Percentiles rank a stretch among this genome's conserved stretches.
phyloP scores from a whole-genome alignment of 768 basidiomycete genomes.

The Dacryopinax spathularia region DNA sequence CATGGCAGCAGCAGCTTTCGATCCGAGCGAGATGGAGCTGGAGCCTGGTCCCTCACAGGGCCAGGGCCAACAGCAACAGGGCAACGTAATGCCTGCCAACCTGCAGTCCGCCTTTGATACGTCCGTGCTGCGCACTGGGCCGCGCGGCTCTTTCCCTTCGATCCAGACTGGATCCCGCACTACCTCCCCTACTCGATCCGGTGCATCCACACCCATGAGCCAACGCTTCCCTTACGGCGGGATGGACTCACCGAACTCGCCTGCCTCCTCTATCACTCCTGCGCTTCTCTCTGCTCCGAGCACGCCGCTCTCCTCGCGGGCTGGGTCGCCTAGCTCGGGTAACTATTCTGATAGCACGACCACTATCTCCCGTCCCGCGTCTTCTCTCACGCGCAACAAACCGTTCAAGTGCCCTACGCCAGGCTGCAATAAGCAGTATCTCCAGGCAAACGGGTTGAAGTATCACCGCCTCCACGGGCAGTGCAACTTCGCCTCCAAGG shows the following conservation, averaged over 20 bases:
- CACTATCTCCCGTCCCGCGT: slow-evolving; percentile 36
- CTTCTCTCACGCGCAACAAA: slow-evolving; percentile 59
- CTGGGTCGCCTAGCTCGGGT: slow-evolving; percentile 9
- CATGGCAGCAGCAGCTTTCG: slow-evolving; percentile 33
- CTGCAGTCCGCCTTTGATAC: neutral
- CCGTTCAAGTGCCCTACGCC: slow-evolving; percentile 87
- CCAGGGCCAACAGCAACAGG: neutral
- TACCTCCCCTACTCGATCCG: neutral
- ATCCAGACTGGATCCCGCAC: neutral
- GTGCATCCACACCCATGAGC: neutral
- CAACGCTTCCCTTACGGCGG: neutral
- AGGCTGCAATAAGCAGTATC: slow-evolving; percentile 91
- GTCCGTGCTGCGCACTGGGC: neutral
- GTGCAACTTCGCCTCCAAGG: slow-evolving; percentile 63
- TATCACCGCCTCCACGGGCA: slow-evolving; percentile 88
- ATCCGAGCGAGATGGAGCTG: slow-evolving; percentile 72
- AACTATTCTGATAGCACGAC: slow-evolving; percentile 18
- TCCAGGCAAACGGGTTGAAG: slow-evolving; percentile 89
- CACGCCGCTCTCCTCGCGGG: slow-evolving; percentile 1
- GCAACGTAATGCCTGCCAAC: neutral
- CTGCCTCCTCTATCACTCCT: slow-evolving; percentile 27
- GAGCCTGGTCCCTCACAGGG: slow-evolving; percentile 23
- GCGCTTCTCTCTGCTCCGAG: neutral
- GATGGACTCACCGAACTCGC: slow-evolving; percentile 34
- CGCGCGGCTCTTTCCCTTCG: neutral